These are phyloP conservation scores for Yarrowia sp. DNA, from an alignment of 805 yeast species.

Conservation along the genomic window DNA sequence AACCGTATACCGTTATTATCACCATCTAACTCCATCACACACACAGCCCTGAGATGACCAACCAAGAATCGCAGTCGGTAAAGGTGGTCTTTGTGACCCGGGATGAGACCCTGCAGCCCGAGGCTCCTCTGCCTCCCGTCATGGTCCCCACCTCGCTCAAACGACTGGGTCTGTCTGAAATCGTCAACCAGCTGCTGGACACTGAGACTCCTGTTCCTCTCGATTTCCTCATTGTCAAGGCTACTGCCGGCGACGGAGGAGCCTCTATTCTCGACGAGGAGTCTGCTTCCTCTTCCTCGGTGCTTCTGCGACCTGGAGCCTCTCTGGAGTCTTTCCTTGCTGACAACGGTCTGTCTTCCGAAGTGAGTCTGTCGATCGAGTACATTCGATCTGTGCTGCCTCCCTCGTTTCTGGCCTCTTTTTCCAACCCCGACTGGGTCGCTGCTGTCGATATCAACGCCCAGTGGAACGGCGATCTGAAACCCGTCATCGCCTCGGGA, in stretches of 20 bases:
- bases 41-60: slow-evolving; percentile 17
- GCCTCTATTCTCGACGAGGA: slow-evolving; percentile 33
- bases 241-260: slow-evolving; percentile 60
- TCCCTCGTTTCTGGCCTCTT: slow-evolving; percentile 89
- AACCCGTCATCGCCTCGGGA: slow-evolving; percentile 77
- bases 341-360: slow-evolving; percentile 79
- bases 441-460: slow-evolving; percentile 70
- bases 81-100: slow-evolving; percentile 80
- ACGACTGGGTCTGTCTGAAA: slow-evolving; percentile 91
- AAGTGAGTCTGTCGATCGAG: slow-evolving; percentile 79
- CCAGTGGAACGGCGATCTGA: slow-evolving; percentile 47
- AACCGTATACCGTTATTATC: background rate
- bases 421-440: slow-evolving; percentile 94
- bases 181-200: slow-evolving; percentile 84
- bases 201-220: slow-evolving; percentile 77
- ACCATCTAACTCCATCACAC: slow-evolving; percentile 16
- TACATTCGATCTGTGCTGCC: slow-evolving; percentile 93
- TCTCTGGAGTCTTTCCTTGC: slow-evolving; percentile 81
- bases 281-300: slow-evolving; percentile 44
- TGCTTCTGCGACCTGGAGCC: slow-evolving; percentile 64
- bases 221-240: slow-evolving; percentile 71
- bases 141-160: slow-evolving; percentile 83
- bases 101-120: slow-evolving; percentile 67
- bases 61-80: slow-evolving; percentile 56
- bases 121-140: slow-evolving; percentile 80